These are phyloP conservation scores for Thyridium curvatum DNA, from an alignment of 2,329 filamentous ascomycete species.

Conservation along the genomic window DNA sequence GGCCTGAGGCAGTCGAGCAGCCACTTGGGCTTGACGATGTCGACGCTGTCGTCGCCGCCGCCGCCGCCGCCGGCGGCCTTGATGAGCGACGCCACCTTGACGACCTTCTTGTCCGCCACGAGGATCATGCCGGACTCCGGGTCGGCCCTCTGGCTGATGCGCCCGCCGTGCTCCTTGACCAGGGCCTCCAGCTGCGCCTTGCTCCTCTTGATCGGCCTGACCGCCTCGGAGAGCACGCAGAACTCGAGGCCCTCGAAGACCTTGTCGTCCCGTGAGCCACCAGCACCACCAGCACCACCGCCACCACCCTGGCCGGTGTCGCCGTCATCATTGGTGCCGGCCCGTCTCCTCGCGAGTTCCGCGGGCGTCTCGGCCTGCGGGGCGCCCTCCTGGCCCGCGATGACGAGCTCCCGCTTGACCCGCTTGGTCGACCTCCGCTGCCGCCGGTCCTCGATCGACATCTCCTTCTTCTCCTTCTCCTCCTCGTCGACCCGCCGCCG, in stretches of 20 bases:
- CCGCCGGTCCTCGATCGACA: constrained; percentile 66
- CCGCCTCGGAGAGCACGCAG: constrained; percentile 74
- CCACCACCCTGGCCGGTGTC: background rate
- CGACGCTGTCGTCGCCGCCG: too few species aligned
- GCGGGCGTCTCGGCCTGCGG: constrained; percentile 26
- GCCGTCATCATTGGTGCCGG: constrained; percentile 25
- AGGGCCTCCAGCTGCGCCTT: constrained; percentile 76
- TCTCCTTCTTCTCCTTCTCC: constrained; percentile 62
- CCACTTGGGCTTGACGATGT: constrained; percentile 78
- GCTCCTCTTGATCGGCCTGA: constrained; percentile 61
- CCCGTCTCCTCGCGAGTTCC: constrained; percentile 37
- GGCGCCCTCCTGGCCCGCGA: constrained; percentile 60
- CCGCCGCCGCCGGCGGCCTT: constrained; percentile 53
- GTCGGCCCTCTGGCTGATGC: constrained; percentile 66
- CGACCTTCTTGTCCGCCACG: constrained; percentile 70
- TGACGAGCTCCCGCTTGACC: constrained; percentile 61
- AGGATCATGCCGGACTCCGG: constrained; percentile 59
- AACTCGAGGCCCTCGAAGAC: constrained; percentile 75
- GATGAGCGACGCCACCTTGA: constrained; percentile 78
- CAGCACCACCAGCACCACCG: background rate
- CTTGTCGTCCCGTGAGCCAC: too few species aligned
- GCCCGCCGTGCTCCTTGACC: constrained; percentile 78
- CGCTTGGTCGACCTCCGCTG: constrained; percentile 49
- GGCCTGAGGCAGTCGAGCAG: constrained; percentile 71
- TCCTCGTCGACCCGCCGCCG: constrained; percentile 65